phyloP scores from a whole-genome alignment of 2,329 filamentous ascomycete genomes.

The Aspergillus novoparasiticus region DNA sequence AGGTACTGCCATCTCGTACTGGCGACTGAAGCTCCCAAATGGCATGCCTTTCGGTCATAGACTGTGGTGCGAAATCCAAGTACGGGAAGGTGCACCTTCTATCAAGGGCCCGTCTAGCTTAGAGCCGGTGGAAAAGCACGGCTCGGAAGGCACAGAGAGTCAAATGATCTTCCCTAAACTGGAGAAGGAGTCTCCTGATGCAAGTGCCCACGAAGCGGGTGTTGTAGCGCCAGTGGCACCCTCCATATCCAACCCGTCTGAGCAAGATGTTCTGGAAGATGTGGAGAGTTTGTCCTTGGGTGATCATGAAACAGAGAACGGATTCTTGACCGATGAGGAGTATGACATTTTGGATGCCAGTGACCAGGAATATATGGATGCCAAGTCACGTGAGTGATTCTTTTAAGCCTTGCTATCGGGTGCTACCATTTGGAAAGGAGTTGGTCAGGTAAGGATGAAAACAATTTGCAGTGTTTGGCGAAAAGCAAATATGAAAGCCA shows the following conservation, averaged over 20 bases:
- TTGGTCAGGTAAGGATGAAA: neutral
- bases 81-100: conserved; percentile 43
- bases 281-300: conserved; percentile 59
- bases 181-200: conserved; percentile 85
- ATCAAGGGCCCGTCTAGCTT: conserved; percentile 12
- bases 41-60: conserved; percentile 87
- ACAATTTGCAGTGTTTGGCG: neutral
- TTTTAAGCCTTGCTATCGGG: neutral
- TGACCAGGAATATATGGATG: conserved; percentile 76
- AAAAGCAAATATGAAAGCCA: neutral
- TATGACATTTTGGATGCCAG: conserved; percentile 96
- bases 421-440: neutral
- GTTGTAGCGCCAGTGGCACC: conserved; percentile 33
- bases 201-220: conserved; percentile 70
- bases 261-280: conserved; percentile 56
- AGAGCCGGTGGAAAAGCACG: conserved; percentile 34
- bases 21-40: conserved; percentile 82
- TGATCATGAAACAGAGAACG: conserved; percentile 57
- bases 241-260: conserved; percentile 49
- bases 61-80: conserved; percentile 89
- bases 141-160: conserved; percentile 52
- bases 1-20: conserved; percentile 90
- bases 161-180: conserved; percentile 97
- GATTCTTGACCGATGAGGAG: conserved; percentile 94
- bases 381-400: conserved; percentile 27